phyloP scores from a whole-genome alignment of 106 monocot species.

The Posidonia australis region DNA sequence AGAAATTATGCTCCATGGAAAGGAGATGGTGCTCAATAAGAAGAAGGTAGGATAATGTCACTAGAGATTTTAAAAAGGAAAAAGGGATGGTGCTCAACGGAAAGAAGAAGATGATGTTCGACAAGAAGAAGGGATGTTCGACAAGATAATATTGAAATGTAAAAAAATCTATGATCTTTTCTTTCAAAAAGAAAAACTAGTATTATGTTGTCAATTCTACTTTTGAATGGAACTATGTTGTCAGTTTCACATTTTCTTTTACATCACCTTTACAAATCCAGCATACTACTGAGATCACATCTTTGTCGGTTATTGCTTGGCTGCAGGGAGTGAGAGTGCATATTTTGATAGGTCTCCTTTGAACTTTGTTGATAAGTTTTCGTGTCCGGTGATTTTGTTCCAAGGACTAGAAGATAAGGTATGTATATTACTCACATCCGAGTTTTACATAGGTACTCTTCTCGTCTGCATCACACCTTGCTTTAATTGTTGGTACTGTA shows the following conservation, averaged over 20 bases:
- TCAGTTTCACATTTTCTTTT: neutral
- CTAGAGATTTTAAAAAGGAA: too few relatives aligned
- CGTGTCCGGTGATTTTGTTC: conserved; percentile 86
- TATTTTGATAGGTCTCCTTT: conserved; percentile 77
- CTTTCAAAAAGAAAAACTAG: too few relatives aligned
- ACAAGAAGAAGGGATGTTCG: too few relatives aligned
- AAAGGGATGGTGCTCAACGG: too few relatives aligned
- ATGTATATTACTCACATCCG: neutral
- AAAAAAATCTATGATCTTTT: too few relatives aligned
- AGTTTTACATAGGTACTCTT: neutral
- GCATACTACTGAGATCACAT: conserved; percentile 2
- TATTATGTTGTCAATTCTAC: too few relatives aligned
- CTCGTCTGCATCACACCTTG: neutral
- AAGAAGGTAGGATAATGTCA: too few relatives aligned
- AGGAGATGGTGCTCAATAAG: too few relatives aligned
- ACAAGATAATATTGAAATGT: too few relatives aligned
- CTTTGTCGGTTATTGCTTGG: neutral
- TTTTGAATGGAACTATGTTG: too few relatives aligned
- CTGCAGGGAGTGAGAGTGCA: conserved; percentile 38
- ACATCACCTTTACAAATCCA: neutral
- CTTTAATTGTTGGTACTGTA: neutral
- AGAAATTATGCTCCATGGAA: too few relatives aligned
- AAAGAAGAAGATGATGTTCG: too few relatives aligned
- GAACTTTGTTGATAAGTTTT: conserved; percentile 75
- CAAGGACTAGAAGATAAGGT: conserved; percentile 99